A percentile compares a stretch with the other conserved stretches of the same genome.
phyloP scores from a whole-genome alignment of 1,284 basidiomycete species.

The Mycosarcoma maydis region DNA sequence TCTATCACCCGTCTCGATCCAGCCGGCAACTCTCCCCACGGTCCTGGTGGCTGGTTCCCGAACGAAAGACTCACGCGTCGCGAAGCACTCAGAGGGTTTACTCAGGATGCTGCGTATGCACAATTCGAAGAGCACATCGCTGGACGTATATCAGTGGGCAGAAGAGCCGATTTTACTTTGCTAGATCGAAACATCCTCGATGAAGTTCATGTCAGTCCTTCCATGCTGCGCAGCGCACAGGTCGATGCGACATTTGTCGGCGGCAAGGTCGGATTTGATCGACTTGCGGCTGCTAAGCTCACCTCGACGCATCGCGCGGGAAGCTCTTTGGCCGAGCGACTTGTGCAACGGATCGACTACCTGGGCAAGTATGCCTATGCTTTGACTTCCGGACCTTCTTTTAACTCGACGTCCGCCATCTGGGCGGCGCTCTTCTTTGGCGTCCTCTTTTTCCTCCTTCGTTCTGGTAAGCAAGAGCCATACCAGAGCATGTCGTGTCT shows the following conservation, averaged over 20 bases:
- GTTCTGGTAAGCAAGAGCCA: conserved; percentile 9
- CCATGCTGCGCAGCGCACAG: conserved; percentile 77
- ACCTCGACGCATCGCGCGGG: neutral
- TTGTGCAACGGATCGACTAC: neutral
- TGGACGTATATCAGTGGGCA: conserved; percentile 74
- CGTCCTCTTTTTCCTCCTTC: conserved; percentile 5
- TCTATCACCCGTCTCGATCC: conserved; percentile 79
- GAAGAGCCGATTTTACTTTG: conserved; percentile 85
- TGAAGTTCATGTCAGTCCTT: conserved; percentile 68
- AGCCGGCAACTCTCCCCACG: conserved; percentile 82
- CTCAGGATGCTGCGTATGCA: conserved; percentile 84
- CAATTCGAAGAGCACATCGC: conserved; percentile 80
- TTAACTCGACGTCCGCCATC: conserved; percentile 1
- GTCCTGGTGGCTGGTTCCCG: conserved; percentile 74
- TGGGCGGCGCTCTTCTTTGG: conserved; percentile 10
- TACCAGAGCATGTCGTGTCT: conserved; percentile 35
- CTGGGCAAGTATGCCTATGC: neutral
- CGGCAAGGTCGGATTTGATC: conserved; percentile 76
- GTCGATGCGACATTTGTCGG: conserved; percentile 82
- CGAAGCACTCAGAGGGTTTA: conserved; percentile 78
- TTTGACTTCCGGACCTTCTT: neutral
- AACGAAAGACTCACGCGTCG: conserved; percentile 77
- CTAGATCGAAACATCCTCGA: conserved; percentile 82
- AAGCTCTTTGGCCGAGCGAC: neutral
- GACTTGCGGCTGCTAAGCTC: conserved; percentile 15